phyloP scores from a whole-genome alignment of 148 eudicot genomes.

The Linanthus parryae region DNA sequence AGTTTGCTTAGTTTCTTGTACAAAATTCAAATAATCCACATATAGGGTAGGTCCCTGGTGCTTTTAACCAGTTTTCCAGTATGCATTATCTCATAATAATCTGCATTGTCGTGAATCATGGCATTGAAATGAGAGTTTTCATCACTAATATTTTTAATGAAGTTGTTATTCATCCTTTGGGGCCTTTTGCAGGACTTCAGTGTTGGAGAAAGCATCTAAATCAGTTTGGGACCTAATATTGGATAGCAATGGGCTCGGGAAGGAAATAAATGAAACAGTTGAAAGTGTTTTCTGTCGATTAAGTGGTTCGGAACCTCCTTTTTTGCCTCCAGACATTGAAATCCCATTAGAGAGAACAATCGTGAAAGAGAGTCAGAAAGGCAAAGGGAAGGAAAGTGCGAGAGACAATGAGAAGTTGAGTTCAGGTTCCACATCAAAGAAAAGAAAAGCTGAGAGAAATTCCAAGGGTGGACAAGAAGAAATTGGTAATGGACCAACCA shows the following conservation, averaged over 20 bases:
- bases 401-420: constrained; percentile 26
- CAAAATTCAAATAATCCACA: too few species aligned
- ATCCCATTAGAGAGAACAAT: constrained; percentile 31
- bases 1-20: too few species aligned
- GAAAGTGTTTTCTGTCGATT: constrained; percentile 81
- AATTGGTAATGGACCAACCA: constrained; percentile 17
- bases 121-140: too few species aligned
- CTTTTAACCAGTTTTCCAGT: too few species aligned
- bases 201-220: constrained; percentile 94
- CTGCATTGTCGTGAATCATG: too few species aligned
- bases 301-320: constrained; percentile 83
- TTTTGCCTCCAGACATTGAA: constrained; percentile 47
- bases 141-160: too few species aligned
- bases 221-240: constrained; percentile 91
- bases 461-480: constrained; percentile 34
- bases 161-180: too few species aligned
- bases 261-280: constrained; percentile 85
- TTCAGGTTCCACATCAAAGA: constrained; percentile 47
- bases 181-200: constrained; percentile 74
- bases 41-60: too few species aligned
- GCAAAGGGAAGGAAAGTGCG: constrained; percentile 18
- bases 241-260: constrained; percentile 71
- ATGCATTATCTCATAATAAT: too few species aligned
- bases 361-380: constrained; percentile 17
- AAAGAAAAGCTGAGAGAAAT: constrained; percentile 48